Conservation (phyloP, 2,329 filamentous ascomycete genomes). For the Cryphonectria carpinicola region DNA sequence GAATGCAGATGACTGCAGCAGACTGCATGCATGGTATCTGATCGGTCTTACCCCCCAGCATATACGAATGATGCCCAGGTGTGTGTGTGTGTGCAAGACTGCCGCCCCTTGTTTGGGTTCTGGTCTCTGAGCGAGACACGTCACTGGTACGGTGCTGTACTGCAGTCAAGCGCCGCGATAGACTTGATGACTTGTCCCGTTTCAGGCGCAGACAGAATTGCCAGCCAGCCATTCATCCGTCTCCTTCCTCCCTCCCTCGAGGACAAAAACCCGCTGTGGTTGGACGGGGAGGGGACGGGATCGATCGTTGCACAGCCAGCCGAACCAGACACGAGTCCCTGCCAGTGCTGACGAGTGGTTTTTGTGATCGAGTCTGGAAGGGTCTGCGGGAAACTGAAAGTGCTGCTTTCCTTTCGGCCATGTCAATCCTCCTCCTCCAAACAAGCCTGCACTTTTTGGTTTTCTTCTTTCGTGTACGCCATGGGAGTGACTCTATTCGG, state of each 20-base stretch:
- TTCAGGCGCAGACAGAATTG: slow-evolving; percentile 3
- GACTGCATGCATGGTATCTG: background rate
- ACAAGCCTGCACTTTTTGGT: background rate
- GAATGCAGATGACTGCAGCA: background rate
- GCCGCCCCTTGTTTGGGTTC: background rate
- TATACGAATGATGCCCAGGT: background rate
- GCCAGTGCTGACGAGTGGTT: background rate
- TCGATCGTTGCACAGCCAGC: background rate
- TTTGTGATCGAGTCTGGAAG: background rate
- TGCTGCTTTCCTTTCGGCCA: background rate
- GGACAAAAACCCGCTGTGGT: too few species aligned
- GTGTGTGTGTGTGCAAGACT: background rate
- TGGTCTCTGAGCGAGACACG: slow-evolving; percentile 7
- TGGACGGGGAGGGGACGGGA: background rate
- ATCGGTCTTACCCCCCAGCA: background rate
- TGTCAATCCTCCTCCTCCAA: too few species aligned
- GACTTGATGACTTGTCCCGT: slow-evolving; percentile 3
- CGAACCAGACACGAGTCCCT: background rate
- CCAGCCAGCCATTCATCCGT: background rate
- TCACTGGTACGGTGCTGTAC: background rate
- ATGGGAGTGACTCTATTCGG: background rate
- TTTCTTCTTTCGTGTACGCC: background rate
- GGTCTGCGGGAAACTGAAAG: background rate
- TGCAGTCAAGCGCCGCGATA: background rate
- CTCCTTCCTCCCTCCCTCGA: background rate